Evolutionary conservation across 805 yeast species (phyloP), one percentile per base, ranked within the genome.

Genomic region (Cyberlindnera galapagoensis): DNA sequence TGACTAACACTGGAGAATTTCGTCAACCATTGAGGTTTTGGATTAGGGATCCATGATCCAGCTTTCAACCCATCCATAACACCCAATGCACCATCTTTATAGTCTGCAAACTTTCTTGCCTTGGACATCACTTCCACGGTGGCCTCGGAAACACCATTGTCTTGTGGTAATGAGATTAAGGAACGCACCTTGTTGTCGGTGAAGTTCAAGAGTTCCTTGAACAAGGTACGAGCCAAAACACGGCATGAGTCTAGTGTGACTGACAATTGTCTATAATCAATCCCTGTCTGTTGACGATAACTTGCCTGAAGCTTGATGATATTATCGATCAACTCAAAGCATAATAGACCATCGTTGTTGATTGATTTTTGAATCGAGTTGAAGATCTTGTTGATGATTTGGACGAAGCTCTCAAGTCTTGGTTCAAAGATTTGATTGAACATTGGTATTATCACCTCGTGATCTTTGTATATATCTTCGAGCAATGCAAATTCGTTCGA

Each of bases 121-220:
- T 76, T 67, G 1, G 87, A 74, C 62, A 83, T 72, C 7, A 77
- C 59, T 36, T 81, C 90, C n/a, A 79, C 77, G 0, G 84, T 78
- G 11, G 76, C 67, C 46, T 78, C 87, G 26, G 82, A 69, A 27
- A 85, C 73, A 32, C 83, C 82, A 44, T 69, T 71, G 40, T 85
- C 95, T 28, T 68, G 67, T 9, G 85, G 80, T 24, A 80, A 51
- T 8, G 59, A 48, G 3, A 65, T 60, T 35, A 74, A 50, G n/a
- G 62, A 47, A 12, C 50, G 56, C 12, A 77, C 71, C 27, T 74
- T 62, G 4, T 51, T 48, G 28, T 75, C 83, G 19, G 83, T 75
- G 38, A 65, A 69, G 27, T 58, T 58, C 35, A 85, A 63, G 30
- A 75, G 65, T 34, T 76, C 83, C 32, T 56, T 54, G 47, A 82